Conservation (phyloP, 768 basidiomycete genomes). For the Tricholoma flavovirens region DNA sequence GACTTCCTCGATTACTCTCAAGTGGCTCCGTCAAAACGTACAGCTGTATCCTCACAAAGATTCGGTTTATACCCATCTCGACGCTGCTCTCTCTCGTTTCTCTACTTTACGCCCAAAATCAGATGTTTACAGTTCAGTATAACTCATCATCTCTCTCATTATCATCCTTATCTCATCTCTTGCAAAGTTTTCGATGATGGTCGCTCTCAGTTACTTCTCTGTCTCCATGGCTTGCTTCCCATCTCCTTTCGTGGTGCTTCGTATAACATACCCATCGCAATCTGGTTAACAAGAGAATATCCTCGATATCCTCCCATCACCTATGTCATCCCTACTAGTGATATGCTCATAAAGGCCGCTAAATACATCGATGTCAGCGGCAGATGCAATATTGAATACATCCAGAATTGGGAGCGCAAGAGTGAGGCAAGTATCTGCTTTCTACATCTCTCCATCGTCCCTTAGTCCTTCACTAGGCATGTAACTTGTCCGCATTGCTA, state of each 20-base stretch:
- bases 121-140: slow-evolving; percentile 66
- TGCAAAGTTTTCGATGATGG: slow-evolving; percentile 86
- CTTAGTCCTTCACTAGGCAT: slow-evolving; percentile 46
- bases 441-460: slow-evolving; percentile 10
- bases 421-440: slow-evolving; percentile 57
- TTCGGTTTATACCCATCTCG: slow-evolving; percentile 58
- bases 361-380: slow-evolving; percentile 79
- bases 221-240: slow-evolving; percentile 86
- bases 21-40: slow-evolving; percentile 66
- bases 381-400: slow-evolving; percentile 60
- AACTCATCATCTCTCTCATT: neutral
- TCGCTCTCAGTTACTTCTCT: slow-evolving; percentile 85
- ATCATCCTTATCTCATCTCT: slow-evolving; percentile 11
- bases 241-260: slow-evolving; percentile 68
- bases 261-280: slow-evolving; percentile 91
- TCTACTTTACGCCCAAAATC: slow-evolving; percentile 68
- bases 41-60: slow-evolving; percentile 50
- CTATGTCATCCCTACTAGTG: slow-evolving; percentile 87
- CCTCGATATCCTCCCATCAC: slow-evolving; percentile 77
- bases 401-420: slow-evolving; percentile 75
- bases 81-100: slow-evolving; percentile 48
- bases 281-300: slow-evolving; percentile 86
- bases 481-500: slow-evolving; percentile 66
- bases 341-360: slow-evolving; percentile 83
- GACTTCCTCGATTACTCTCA: too few species aligned